Base-by-base conservation (phyloP, 768 basidiomycete species). In the Macrolepiota albuminosa region DNA sequence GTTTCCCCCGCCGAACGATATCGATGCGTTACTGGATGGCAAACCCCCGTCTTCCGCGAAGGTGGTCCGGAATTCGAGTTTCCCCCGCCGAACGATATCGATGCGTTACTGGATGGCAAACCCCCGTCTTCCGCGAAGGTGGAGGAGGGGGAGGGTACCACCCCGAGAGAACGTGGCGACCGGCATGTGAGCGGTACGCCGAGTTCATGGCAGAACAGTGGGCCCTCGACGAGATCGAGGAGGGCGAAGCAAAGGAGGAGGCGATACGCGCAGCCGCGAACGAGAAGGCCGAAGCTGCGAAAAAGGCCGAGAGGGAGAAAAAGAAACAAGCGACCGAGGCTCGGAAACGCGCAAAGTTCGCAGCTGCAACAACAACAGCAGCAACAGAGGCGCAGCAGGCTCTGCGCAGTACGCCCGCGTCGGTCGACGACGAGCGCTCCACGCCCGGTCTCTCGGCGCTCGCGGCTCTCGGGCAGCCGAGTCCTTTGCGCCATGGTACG, bases 191-290 rank as follows among this genome's bases (percentile, higher is more conserved):
- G 56, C 86, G 95, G 8, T 98, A 96, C 72, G 56, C 79, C 21
- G 93, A 96, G 70, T 97, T 85, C 67, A 87, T 90, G 81, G 74
- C 76, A 51, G 95, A 97, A 70, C 91, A 95, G 69, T 87, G 85
- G 82, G 80, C 73, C 7, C 72, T 92, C 54, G 93, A 95, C 64
- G 83, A 78, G n/a, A 71, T 76, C 34, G 93, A 96, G 61, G 95
- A 95, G 68, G 78, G 80, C 29, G 85, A 87, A 64, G 85, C 86
- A 4, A 79, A 78, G 49, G 68, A 68, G 1, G 83, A 85, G 46
- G 71, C 74, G 1, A 69, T 69, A 5, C 72, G 70, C 48, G 63
- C 69, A 14, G 81, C 78, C 9, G 74, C 76, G 8, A 69, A 66
- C 18, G 75, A 76, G 18, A 78, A 70, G 52, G 71, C 66, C 0